A percentile compares a stretch with the other conserved stretches of the same genome.
Evolutionary conservation across 805 yeast species (phyloP).

Genomic region (Pichia deserticola): DNA sequence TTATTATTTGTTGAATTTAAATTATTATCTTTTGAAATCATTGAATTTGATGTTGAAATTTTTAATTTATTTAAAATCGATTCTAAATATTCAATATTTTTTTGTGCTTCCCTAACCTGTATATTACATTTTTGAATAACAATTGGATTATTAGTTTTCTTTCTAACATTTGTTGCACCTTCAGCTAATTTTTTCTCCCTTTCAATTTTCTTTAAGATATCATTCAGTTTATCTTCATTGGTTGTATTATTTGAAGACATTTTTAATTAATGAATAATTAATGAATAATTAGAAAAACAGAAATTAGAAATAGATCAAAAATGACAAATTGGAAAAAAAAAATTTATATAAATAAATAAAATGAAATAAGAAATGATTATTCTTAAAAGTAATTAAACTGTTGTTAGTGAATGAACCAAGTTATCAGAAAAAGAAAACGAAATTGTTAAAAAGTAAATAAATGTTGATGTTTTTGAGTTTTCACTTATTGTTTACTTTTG

Average conservation of each 20-base stretch:
- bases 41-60: slow-evolving; percentile 3
- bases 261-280: too few species aligned
- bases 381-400: too few species aligned
- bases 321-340: too few species aligned
- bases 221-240: slow-evolving; percentile 34
- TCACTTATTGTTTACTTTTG: too few species aligned
- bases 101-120: slow-evolving; percentile 83
- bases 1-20: neutral
- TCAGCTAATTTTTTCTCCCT: slow-evolving; percentile 81
- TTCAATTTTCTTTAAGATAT: slow-evolving; percentile 78
- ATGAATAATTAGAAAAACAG: too few species aligned
- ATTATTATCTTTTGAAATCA: neutral
- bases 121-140: slow-evolving; percentile 90
- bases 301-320: neutral
- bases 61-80: slow-evolving; percentile 60
- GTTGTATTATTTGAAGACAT: slow-evolving; percentile 26
- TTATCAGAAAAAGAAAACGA: too few species aligned
- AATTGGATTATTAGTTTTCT: slow-evolving; percentile 67
- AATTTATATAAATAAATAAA: too few species aligned
- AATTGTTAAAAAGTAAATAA: too few species aligned
- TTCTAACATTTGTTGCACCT: slow-evolving; percentile 78
- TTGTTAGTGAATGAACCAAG: too few species aligned
- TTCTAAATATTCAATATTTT: slow-evolving; percentile 82
- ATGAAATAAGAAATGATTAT: too few species aligned
- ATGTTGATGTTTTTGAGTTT: too few species aligned